Evolutionary conservation across 2,329 filamentous ascomycete genomes (phyloP).

Genomic region (Verticillium nonalfalfae): DNA sequence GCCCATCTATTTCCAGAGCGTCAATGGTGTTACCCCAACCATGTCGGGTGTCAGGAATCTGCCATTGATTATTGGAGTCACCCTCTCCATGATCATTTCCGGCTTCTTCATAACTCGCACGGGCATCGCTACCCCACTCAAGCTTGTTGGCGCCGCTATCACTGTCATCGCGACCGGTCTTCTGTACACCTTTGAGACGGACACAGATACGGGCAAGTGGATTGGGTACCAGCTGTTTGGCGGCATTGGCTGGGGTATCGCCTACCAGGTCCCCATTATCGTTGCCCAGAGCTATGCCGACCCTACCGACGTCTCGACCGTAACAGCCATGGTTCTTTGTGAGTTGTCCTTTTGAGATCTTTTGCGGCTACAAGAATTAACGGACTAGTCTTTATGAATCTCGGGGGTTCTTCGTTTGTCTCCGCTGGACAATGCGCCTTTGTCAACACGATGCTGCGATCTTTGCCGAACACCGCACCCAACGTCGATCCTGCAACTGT

Average conservation of each 20-base stretch:
- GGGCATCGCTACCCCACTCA: slow-evolving; percentile 39
- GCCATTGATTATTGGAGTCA: slow-evolving; percentile 29
- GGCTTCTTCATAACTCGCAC: slow-evolving; percentile 27
- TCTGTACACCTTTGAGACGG: slow-evolving; percentile 30
- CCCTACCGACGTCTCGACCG: slow-evolving; percentile 35
- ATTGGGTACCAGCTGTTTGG: slow-evolving; percentile 36
- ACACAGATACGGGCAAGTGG: slow-evolving; percentile 29
- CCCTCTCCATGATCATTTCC: slow-evolving; percentile 24
- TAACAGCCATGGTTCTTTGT: slow-evolving; percentile 37
- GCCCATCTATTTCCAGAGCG: slow-evolving; percentile 39
- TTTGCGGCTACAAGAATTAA: neutral
- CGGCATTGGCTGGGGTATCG: slow-evolving; percentile 34
- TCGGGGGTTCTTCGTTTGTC: slow-evolving; percentile 42
- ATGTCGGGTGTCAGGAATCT: slow-evolving; percentile 33
- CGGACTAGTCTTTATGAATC: slow-evolving; percentile 25
- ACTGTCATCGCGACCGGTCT: slow-evolving; percentile 31
- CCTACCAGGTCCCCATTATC: slow-evolving; percentile 36
- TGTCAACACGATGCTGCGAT: slow-evolving; percentile 45
- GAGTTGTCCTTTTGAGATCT: neutral
- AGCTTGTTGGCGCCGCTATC: slow-evolving; percentile 27
- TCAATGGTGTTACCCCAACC: slow-evolving; percentile 30
- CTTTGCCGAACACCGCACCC: slow-evolving; percentile 36
- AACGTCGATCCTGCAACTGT: slow-evolving; percentile 39
- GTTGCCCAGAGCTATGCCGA: slow-evolving; percentile 37
- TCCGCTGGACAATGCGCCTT: slow-evolving; percentile 45